Evolutionary conservation across 116 monocot species (phyloP), one percentile per base, ranked within the genome.

Genomic region (Trichopus zeylanicus): DNA sequence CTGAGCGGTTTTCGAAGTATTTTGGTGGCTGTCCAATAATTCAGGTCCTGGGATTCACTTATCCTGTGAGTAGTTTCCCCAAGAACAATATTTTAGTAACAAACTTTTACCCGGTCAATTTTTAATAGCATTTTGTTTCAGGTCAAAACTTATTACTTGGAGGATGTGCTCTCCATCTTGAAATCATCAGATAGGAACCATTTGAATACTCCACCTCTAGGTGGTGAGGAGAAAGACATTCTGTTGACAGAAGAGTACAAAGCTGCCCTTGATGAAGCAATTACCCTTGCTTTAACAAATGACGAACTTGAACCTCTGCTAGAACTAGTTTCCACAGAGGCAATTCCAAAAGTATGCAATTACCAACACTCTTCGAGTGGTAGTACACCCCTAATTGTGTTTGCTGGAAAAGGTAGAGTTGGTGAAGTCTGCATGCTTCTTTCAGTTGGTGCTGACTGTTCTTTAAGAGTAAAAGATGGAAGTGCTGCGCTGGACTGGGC

Each of bases 111-210:
- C 16, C n/a, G 42, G n/a, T n/a, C n/a, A n/a, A n/a, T n/a, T n/a
- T n/a, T n/a, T n/a, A n/a, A n/a, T n/a, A n/a, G n/a, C n/a, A n/a
- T n/a, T n/a, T n/a, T n/a, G n/a, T 18, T 65, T 42, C 61, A 98
- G 98, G 98, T 98, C 30, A 85, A 83, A 35, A 74, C 79, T 53
- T 91, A 78, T 63, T 98, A 80, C 72, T 83, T 98, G 75, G 98
- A 98, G 68, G 98, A 91, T 74, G 88, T 98, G 15, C 88, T 91
- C 62, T 80, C 82, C 35, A 70, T 91, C 46, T 58, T 98, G 61
- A 80, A 64, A 59, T 71, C 75, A 52, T n/a, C 54, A 8, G 61
- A 83, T 59, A 68, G 73, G 42, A 81, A 80, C 61, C 85, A 91
- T 71, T 77, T 88, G 15, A 56, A 71, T 53, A 15, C 53, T 55